A percentile compares a stretch with the other conserved stretches of the same genome.
Conservation (phyloP, 2,329 filamentous ascomycete genomes). For the Phoma sp. region DNA sequence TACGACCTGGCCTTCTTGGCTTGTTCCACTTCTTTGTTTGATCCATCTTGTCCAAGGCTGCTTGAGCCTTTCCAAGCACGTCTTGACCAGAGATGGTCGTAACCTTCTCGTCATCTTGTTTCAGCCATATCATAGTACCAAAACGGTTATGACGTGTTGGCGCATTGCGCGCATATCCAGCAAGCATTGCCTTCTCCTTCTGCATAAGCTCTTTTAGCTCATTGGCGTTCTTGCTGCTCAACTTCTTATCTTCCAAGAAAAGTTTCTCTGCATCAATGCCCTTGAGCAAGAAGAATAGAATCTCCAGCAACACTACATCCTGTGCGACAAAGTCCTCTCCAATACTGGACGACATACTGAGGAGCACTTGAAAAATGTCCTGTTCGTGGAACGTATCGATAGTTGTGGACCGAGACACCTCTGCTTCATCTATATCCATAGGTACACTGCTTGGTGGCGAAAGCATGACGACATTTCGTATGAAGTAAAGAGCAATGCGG, state of each 20-base stretch:
- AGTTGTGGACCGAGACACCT: conserved; percentile 84
- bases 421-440: conserved; percentile 85
- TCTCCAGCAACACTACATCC: conserved; percentile 88
- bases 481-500: conserved; percentile 84
- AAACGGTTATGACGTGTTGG: conserved; percentile 92
- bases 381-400: conserved; percentile 91
- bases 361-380: conserved; percentile 82
- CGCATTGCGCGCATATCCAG: conserved; percentile 75
- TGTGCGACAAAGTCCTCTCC: conserved; percentile 91
- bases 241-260: conserved; percentile 80
- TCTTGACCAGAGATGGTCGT: conserved; percentile 89
- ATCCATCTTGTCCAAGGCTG: conserved; percentile 86
- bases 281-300: conserved; percentile 90
- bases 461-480: conserved; percentile 89
- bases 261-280: conserved; percentile 83
- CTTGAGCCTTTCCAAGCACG: conserved; percentile 73
- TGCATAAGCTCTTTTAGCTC: conserved; percentile 77
- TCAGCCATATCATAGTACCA: conserved; percentile 96
- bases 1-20: conserved; percentile 61
- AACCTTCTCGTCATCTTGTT: conserved; percentile 82
- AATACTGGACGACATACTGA: conserved; percentile 90
- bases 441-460: conserved; percentile 73
- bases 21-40: conserved; percentile 88
- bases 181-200: conserved; percentile 84
- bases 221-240: conserved; percentile 70